A percentile compares a stretch with the other conserved stretches of the same genome.
Conservation (phyloP, 257 asterid species). For the Solanum raphanifolium region DNA sequence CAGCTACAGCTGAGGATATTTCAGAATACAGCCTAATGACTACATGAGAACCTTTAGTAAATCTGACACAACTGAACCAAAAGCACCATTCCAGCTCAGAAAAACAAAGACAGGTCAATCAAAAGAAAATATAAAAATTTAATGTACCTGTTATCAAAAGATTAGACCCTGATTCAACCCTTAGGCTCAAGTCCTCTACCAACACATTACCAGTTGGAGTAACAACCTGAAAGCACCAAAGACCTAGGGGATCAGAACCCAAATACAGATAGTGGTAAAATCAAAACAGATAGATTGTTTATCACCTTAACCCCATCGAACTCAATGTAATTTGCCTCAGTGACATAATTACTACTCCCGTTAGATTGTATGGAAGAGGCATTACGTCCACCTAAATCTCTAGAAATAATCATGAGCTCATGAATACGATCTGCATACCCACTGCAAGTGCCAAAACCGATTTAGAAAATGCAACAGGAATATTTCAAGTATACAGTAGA, state of each 20-base stretch:
- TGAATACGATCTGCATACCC: conserved; percentile 99
- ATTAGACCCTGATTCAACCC: conserved; percentile 96
- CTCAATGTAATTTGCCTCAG: conserved; percentile 91
- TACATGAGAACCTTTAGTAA: background rate
- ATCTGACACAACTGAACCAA: background rate
- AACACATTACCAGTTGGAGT: conserved; percentile 94
- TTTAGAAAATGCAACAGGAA: background rate
- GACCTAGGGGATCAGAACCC: conserved; percentile 19
- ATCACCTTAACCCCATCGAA: conserved; percentile 88
- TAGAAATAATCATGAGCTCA: conserved; percentile 79
- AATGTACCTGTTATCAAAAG: conserved; percentile 88
- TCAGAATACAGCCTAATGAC: background rate
- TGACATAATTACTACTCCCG: conserved; percentile 80
- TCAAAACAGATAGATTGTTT: conserved; percentile 2
- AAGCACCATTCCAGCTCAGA: background rate
- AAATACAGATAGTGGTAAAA: conserved; percentile 8
- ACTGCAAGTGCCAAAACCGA: conserved; percentile 41
- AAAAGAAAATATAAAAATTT: conserved; percentile 2
- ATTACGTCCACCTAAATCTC: conserved; percentile 67
- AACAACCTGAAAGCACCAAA: conserved; percentile 59
- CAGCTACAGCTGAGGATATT: background rate
- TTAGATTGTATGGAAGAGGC: conserved; percentile 60
- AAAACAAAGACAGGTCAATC: background rate
- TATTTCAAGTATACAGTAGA: background rate
- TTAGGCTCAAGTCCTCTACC: conserved; percentile 77